A percentile compares a stretch with the other conserved stretches of the same genome.
Conservation (phyloP, 164 flowering plant genomes). For the Liriodendron chinense region DNA sequence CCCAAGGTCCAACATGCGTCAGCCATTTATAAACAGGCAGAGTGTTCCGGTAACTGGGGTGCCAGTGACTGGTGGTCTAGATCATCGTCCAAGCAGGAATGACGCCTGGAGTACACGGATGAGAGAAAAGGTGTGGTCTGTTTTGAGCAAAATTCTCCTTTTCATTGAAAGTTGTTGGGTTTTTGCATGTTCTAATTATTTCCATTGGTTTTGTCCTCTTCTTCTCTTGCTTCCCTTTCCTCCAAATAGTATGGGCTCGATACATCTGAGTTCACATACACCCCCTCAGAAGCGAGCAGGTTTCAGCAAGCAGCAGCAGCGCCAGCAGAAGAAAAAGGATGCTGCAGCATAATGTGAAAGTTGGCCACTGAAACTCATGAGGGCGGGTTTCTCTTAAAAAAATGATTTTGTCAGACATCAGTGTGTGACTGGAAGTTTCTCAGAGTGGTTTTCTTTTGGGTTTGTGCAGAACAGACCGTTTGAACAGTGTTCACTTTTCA, state of each 20-base stretch:
- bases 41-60: constrained; percentile 59
- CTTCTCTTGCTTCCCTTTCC: not conserved
- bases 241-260: constrained; percentile 71
- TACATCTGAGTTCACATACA: constrained; percentile 82
- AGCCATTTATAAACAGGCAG: constrained; percentile 61
- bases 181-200: not conserved
- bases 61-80: constrained; percentile 57
- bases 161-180: not conserved
- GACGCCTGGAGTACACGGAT: constrained; percentile 91
- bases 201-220: not conserved
- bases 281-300: constrained; percentile 63
- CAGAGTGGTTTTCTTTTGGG: not conserved
- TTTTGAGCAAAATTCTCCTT: not conserved
- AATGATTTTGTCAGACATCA: not conserved
- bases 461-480: not conserved
- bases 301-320: constrained; percentile 49
- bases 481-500: not conserved
- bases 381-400: not conserved
- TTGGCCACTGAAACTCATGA: not conserved
- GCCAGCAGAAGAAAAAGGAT: constrained; percentile 55
- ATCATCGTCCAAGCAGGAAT: constrained; percentile 64
- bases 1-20: constrained; percentile 47
- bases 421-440: not conserved
- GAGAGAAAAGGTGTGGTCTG: constrained; percentile 70
- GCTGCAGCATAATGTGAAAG: constrained; percentile 71